Evolutionary conservation across 2,329 filamentous ascomycete species (phyloP), one percentile per base, ranked within the genome.

Genomic region (Diaporthe sp.): DNA sequence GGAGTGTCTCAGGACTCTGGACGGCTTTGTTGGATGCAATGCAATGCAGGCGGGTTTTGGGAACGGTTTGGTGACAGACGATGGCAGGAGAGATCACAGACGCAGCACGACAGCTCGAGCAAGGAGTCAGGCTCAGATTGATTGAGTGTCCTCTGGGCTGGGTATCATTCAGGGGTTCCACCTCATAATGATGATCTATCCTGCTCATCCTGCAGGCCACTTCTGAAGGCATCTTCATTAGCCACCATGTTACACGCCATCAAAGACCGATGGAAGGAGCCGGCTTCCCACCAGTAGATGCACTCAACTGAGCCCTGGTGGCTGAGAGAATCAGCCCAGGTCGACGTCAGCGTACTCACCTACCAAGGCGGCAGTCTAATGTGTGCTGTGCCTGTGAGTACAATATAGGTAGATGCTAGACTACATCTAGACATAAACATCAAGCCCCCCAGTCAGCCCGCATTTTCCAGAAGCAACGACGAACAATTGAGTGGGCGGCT

Each of bases 401-500:
- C 22, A 39, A 59, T n/a, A 34, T 17, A 37, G 0, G 37, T 42
- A 44, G 19, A 28, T 62, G 8, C 61, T 49, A 65, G 10, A 22
- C 46, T 13, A 34, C 62, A 51, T 51, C 22, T 22, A 51, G 44
- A 39, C 44, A 53, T 10, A 51, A 34, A 51, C 7, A 9, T 28
- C 17, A 51, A 51, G 10, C 62, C 62, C 31, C n/a, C 58, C 58
- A 17, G 37, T 42, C 65, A 69, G 31, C 65, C 65, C 5, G 49
- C 65, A 22, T 55, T 19, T 55, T 69, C 65, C 65, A 69, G 65
- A 69, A 69, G 65, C 65, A 69, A 69, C 65, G 42, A 37, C 49
- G 49, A 42, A 69, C 39, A 39, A 55, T 69, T 42, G n/a, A 55
- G 46, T 55, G 49, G 65, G 37, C 51, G 13, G 65, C 65, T 42